Evolutionary conservation across 1,284 basidiomycete species (phyloP).

Genomic region (Ceratobasidium sp.): DNA sequence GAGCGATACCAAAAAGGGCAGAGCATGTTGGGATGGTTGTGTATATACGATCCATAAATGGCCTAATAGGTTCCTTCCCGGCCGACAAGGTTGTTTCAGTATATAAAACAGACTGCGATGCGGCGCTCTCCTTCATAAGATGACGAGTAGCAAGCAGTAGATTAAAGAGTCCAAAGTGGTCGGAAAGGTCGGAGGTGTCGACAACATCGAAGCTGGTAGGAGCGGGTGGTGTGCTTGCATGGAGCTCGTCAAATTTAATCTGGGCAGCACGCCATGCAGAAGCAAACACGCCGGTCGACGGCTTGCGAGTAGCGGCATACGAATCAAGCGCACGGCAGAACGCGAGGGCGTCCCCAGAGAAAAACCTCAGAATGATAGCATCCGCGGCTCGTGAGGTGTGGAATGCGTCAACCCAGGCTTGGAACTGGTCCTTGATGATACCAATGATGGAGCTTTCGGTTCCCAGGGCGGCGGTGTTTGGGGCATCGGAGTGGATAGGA

Average conservation of each 20-base stretch:
- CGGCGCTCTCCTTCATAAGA: background rate
- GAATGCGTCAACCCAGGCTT: background rate
- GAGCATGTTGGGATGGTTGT: conserved; percentile 1
- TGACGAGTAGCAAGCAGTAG: background rate
- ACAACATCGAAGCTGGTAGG: conserved; percentile 3
- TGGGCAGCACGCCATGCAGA: conserved; percentile 6
- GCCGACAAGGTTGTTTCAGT: background rate
- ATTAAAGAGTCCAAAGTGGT: conserved; percentile 21
- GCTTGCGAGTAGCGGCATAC: background rate
- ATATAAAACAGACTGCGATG: conserved; percentile 9
- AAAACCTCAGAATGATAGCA: background rate
- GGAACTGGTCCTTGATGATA: background rate
- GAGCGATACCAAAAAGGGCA: background rate
- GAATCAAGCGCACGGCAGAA: conserved; percentile 7
- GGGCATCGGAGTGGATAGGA: background rate
- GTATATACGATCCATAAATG: conserved; percentile 2
- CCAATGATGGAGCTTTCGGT: background rate
- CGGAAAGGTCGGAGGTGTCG: conserved; percentile 13
- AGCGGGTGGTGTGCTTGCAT: background rate
- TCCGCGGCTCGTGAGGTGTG: background rate
- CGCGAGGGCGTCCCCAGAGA: conserved; percentile 1
- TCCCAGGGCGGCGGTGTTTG: background rate
- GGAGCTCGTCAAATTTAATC: background rate
- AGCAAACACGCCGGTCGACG: background rate
- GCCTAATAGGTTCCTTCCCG: background rate